phyloP scores from a whole-genome alignment of 345 rosid genomes.

The Stellera chamaejasme region DNA sequence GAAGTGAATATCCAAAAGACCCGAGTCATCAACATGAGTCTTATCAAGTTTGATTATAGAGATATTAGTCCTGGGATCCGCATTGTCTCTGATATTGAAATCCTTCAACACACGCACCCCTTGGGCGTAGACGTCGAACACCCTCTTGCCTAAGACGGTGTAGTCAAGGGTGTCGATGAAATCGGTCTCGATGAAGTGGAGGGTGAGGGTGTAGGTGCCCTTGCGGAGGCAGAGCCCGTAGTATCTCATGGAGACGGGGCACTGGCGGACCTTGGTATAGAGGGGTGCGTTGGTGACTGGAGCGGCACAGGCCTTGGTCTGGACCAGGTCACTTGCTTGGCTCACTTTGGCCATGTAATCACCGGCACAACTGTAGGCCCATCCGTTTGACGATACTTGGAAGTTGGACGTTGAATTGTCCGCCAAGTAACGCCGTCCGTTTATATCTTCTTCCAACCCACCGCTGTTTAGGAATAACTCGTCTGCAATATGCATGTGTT shows the following conservation, averaged over 20 bases:
- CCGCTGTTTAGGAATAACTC: too few species aligned
- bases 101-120: constrained; percentile 21
- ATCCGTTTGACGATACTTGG: too few species aligned
- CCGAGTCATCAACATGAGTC: background rate
- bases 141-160: constrained; percentile 30
- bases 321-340: too few species aligned
- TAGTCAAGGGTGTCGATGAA: constrained; percentile 27
- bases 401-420: too few species aligned
- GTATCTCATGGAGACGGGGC: constrained; percentile 41
- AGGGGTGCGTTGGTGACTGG: constrained; percentile 1
- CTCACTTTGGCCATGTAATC: too few species aligned
- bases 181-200: constrained; percentile 42
- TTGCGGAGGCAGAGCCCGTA: constrained; percentile 41
- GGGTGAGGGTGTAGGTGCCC: constrained; percentile 41
- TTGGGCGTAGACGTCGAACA: constrained; percentile 43
- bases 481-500: too few species aligned
- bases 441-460: too few species aligned
- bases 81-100: constrained; percentile 21
- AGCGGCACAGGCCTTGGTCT: too few species aligned
- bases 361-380: too few species aligned
- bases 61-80: background rate
- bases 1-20: constrained; percentile 26
- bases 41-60: too few species aligned
- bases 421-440: too few species aligned
- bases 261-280: constrained; percentile 34